Base-by-base conservation (phyloP, 805 yeast species). In the Yarrowia porcina region DNA sequence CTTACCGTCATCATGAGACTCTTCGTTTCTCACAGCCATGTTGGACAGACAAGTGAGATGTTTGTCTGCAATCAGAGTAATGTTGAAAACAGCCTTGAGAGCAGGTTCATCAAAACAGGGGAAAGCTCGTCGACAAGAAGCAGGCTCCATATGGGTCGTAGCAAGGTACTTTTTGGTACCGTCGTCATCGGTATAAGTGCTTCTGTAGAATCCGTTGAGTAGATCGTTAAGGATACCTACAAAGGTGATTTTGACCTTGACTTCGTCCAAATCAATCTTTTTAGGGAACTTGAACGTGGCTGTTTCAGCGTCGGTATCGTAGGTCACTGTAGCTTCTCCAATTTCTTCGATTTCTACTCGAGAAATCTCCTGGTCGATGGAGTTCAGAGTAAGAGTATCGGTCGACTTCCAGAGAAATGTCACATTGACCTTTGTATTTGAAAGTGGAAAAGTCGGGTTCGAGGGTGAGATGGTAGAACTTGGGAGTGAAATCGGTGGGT, bases 61-160 rank as follows among this genome's bases (percentile, higher is more conserved):
- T 65, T 73, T 70, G 66, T 81, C 81, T 36, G 88, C 82, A 60
- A 83, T 76, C 64, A 87, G 78, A 23, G 82, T 73, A 63, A 87
- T 79, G 65, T 81, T 82, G 67, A 84, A 87, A 50, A 83, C 80
- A 47, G 90, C 89, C 75, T 87, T 87, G 60, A 83, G 77, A 49
- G 83, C 79, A 4, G 91, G 90, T 73, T 87, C 89, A 72, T 87
- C 91, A 67, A 84, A 84, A 70, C 85, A 85, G 17, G 91, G 91
- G 80, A 87, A 87, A 3, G 91, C 90, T 64, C 87, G 80, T 68
- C 91, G 83, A 70, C 89, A 86, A 73, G 86, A 90, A 28, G 90
- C 85, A 30, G 91, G 85, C 75, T 87, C 90, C 83, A 87, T 83
- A 73, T 84, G 88, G 38, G 89, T 82, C 65, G 87, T 81, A 36